These are phyloP conservation scores for Ogataea saltuana DNA, from an alignment of 805 yeast species.

Conservation along the genomic window DNA sequence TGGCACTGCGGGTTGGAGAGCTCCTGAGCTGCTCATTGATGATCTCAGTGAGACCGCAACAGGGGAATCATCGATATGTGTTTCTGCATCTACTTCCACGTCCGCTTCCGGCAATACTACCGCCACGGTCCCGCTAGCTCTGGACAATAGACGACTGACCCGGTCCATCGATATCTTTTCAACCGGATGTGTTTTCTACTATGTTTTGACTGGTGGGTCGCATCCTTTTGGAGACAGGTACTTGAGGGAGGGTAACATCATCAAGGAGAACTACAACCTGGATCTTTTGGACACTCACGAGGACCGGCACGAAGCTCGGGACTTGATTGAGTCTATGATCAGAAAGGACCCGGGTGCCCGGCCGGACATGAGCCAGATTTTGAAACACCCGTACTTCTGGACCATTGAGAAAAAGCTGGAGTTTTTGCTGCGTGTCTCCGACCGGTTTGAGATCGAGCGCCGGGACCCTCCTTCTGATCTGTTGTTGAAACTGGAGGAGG, in stretches of 20 bases:
- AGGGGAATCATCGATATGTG: no score
- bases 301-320: slow-evolving; percentile 64
- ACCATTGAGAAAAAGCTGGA: slow-evolving; percentile 67
- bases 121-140: background rate
- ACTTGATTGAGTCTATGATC: slow-evolving; percentile 75
- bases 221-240: slow-evolving; percentile 98
- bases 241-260: slow-evolving; percentile 83
- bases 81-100: no score
- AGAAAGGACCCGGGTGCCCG: slow-evolving; percentile 61
- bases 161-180: slow-evolving; percentile 93
- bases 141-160: slow-evolving; percentile 60
- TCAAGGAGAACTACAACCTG: slow-evolving; percentile 60
- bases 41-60: slow-evolving; percentile 31
- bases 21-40: slow-evolving; percentile 77
- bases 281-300: slow-evolving; percentile 45
- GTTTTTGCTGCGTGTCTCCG: slow-evolving; percentile 84
- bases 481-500: slow-evolving; percentile 61
- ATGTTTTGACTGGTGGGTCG: slow-evolving; percentile 74
- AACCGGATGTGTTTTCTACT: slow-evolving; percentile 90
- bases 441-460: slow-evolving; percentile 90
- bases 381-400: slow-evolving; percentile 94
- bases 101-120: slow-evolving; percentile 2
- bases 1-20: slow-evolving; percentile 98
- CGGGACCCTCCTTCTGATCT: slow-evolving; percentile 64
- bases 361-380: slow-evolving; percentile 66